Base-by-base conservation (phyloP, 2,329 filamentous ascomycete genomes). In the Volutella citrinella region DNA sequence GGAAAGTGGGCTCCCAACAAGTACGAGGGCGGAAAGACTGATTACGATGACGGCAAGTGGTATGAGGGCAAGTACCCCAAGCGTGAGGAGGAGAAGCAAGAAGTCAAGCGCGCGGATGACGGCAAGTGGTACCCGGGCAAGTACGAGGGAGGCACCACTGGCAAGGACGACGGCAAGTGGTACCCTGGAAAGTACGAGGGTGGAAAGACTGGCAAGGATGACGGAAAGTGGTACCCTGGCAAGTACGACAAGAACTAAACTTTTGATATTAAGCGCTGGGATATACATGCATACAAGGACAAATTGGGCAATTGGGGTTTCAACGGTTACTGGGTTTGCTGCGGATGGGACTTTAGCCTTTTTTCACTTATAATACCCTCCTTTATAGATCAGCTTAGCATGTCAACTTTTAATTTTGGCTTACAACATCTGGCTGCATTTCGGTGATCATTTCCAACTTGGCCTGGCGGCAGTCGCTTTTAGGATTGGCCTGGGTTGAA, bases 21-120 rank as follows among this genome's bases (percentile, higher is more conserved):
- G 31, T 48, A 48, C 11, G 45, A 44, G 7, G 34, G 36, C 8
- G 33, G 35, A 19, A 40, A 37, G 12, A 40, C 37, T 3, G 12
- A 8, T 4, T 20, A 29, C 7, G 33, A 40, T 12, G 37, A 36
- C 11, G 37, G 37, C 11, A 37, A 37, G 25, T 45, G 42, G 42
- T 30, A 37, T 5, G 19, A 25, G 17, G 35, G 29, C 12, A 40
- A 40, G 33, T 40, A 40, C 17, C 26, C 19, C 8, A 20, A 26
- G 5, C 32, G 17, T 10, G 18, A 22, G 2, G 23, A 28, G 9
- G 12, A n/a, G n/a, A n/a, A n/a, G n/a, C n/a, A n/a, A n/a, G n/a
- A n/a, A n/a, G n/a, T 6, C 1, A 40, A 21, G 10, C 14, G 24
- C 7, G 11, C 18, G 8, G 37, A 40, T 12, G 37, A 40, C 10